A percentile compares a stretch with the other conserved stretches of the same genome.
Evolutionary conservation across 2,329 filamentous ascomycete species (phyloP).

Genomic region (Aspergillus awamori): DNA sequence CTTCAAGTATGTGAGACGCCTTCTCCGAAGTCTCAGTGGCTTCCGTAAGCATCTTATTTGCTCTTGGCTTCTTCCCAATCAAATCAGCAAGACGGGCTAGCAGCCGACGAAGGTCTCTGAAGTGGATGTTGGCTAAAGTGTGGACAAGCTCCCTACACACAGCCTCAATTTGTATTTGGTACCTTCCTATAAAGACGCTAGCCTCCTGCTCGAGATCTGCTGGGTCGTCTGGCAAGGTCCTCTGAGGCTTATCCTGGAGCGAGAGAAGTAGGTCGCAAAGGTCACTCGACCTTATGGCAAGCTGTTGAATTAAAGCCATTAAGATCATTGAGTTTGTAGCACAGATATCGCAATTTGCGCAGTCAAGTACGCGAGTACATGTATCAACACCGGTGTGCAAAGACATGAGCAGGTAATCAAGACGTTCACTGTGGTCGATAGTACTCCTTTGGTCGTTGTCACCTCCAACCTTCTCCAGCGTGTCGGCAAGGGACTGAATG

Average conservation of each 20-base stretch:
- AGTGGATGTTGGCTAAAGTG: neutral
- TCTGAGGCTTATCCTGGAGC: neutral
- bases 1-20: neutral
- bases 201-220: neutral
- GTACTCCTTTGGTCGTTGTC: neutral
- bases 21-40: neutral
- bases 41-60: neutral
- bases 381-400: constrained; percentile 1
- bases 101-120: neutral
- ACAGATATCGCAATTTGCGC: neutral
- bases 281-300: neutral
- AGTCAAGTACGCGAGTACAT: neutral
- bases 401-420: neutral
- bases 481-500: constrained; percentile 2
- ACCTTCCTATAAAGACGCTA: neutral
- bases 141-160: neutral
- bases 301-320: neutral
- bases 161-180: neutral
- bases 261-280: neutral
- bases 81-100: neutral
- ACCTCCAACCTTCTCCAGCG: constrained; percentile 1
- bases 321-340: constrained; percentile 1
- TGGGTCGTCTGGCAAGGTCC: neutral
- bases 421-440: neutral
- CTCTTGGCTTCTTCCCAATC: neutral